These are phyloP conservation scores for Kondoa malvinella DNA, from an alignment of 768 basidiomycete genomes.

Conservation along the genomic window DNA sequence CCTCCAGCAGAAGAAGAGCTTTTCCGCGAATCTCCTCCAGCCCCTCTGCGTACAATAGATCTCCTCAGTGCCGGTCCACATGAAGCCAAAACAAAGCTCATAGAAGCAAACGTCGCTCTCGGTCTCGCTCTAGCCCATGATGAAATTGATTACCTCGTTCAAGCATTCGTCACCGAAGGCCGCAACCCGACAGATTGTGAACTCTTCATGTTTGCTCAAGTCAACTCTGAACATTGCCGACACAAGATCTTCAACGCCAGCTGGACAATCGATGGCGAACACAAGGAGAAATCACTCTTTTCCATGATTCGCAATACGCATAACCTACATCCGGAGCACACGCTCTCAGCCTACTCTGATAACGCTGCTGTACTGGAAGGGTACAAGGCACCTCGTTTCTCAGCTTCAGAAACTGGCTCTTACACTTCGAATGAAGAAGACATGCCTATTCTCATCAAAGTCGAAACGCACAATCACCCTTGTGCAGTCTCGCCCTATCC, in stretches of 20 bases:
- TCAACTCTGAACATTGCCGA: conserved; percentile 98
- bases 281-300: conserved; percentile 60
- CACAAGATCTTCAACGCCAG: conserved; percentile 99
- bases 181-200: conserved; percentile 93
- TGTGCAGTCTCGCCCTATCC: conserved; percentile 96
- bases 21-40: conserved; percentile 44
- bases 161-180: conserved; percentile 43
- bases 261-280: conserved; percentile 67
- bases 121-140: conserved; percentile 78
- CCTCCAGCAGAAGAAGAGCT: conserved; percentile 43
- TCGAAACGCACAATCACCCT: conserved; percentile 98
- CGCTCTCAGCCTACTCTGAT: conserved; percentile 92
- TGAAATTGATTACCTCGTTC: conserved; percentile 80
- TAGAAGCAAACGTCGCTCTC: conserved; percentile 58
- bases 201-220: conserved; percentile 99
- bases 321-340: conserved; percentile 51
- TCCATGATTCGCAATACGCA: conserved; percentile 97
- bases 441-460: conserved; percentile 84
- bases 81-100: conserved; percentile 48
- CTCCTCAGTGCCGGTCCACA: conserved; percentile 36
- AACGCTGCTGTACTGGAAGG: conserved; percentile 91
- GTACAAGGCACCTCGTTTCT: conserved; percentile 55
- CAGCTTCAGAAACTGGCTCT: conserved; percentile 30
- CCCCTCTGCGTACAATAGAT: conserved; percentile 54
- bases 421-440: conserved; percentile 51